These are phyloP conservation scores for Lepidium campestre DNA, from an alignment of 441 rosid species.

Conservation along the genomic window DNA sequence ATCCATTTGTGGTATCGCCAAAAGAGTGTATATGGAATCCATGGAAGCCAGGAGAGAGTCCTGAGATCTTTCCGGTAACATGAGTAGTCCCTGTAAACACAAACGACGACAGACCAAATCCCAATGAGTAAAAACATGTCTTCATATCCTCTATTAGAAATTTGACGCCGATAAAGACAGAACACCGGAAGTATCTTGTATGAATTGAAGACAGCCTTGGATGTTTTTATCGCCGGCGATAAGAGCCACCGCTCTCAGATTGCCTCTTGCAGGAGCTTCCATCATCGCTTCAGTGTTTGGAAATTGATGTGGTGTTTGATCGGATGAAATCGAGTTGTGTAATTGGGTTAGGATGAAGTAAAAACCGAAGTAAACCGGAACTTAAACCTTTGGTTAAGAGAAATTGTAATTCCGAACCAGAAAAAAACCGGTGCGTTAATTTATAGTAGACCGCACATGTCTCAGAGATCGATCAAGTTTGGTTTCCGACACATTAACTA, in stretches of 20 bases:
- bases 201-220: conserved; percentile 62
- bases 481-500: neutral
- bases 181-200: conserved; percentile 54
- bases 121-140: neutral
- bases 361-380: conserved; percentile 16
- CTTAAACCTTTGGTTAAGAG: neutral
- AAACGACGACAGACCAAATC: neutral
- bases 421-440: neutral
- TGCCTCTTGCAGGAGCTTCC: conserved; percentile 32
- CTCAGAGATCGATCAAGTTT: neutral
- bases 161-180: neutral
- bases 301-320: neutral
- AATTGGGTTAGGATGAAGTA: neutral
- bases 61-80: conserved; percentile 65
- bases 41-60: conserved; percentile 80
- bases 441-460: neutral
- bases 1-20: conserved; percentile 90
- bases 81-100: conserved; percentile 60
- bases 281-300: conserved; percentile 35
- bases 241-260: conserved; percentile 77
- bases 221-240: conserved; percentile 58
- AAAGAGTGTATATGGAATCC: conserved; percentile 92
- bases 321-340: conserved; percentile 1
- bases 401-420: neutral
- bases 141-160: neutral